Base-by-base conservation (phyloP, 331 rosid species). In the Malus hybrid region DNA sequence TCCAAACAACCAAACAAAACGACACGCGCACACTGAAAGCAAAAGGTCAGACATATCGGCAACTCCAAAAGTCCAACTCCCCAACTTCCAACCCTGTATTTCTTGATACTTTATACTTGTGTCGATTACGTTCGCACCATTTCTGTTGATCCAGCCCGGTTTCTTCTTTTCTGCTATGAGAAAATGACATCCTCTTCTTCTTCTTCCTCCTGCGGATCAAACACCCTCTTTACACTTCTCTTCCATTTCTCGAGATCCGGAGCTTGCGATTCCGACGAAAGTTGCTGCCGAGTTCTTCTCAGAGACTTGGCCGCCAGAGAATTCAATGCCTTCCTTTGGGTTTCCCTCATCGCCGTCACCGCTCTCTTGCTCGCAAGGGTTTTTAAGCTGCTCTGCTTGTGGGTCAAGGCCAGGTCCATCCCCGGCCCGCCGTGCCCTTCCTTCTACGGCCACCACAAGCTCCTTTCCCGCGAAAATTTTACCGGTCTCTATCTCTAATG, bases 321-420 rank as follows among this genome's bases (percentile, higher is more conserved):
- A 32, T 39, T 90, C 93, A 93, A 90, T 64, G 98, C 93, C 1
- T 87, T 90, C 63, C 84, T 89, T 0, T 93, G 98, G 98, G 11
- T 87, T 19, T 75, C 72, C 28, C 88, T 90, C 56, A 19, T 90
- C 66, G 53, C 78, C 5, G 55, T 85, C 84, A 90, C 93, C 4
- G 58, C 75, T 30, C 73, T 93, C 33, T 63, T 86, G 78, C 70
- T 89, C 75, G 33, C 26, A 7, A 85, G 82, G 56, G 63, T 93
- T 26, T 24, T 78, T 52, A 73, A 16, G 19, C 28, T 90, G 30
- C 81, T 83, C 48, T 22, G 63, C 12, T 22, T 87, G 19, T 93
- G 96, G 95, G 52, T n/a, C 28, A 79, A 58, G 18, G 95, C 88
- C 5, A 53, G 11, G 48, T 68, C 56, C n/a, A 82, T 93, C n/a